Base-by-base conservation (phyloP, 2,329 filamentous ascomycete genomes). In the Tolypocladium paradoxum region DNA sequence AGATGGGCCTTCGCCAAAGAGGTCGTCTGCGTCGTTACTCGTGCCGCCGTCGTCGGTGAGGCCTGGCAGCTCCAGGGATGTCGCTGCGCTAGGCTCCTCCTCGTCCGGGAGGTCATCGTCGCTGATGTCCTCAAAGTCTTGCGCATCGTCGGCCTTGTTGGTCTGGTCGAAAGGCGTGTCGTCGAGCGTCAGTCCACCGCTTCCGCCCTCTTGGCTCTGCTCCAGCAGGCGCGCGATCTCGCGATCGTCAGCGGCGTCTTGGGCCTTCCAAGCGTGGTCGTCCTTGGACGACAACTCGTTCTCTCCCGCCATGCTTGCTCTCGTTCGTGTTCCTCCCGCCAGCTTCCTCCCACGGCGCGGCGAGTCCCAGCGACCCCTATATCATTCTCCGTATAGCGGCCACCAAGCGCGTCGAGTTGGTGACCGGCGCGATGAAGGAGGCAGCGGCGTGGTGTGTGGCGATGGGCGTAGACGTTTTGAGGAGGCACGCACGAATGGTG, bases 21-120 rank as follows among this genome's bases (percentile, higher is more conserved):
- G 73, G 57, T 88, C 85, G 59, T 87, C 82, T 35, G 74, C 75
- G 55, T 82, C 79, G 61, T 83, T 75, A 55, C 76, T 83, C 3
- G 77, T 79, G 49, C 77, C 79, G 46, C 77, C 77, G 61, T 85
- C 81, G 57, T 85, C 81, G 2, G 76, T 80, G 31, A 82, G 64
- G 12, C 73, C 76, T 0, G 78, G 78, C n/a, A 76, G 65, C 53
- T 81, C 76, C 48, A 71, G 65, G 16, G 73, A 76, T 18, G 66
- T 63, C 50, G 65, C 68, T 6, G 65, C 68, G 12, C 68, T 69
- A 31, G 68, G 70, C 53, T 84, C 88, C 58, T 93, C 89, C 57
- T 93, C 89, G 7, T 93, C 89, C 12, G 90, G 87, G 8, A 96
- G 77, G 57, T 96, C 91, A 65, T 95, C 90, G 66, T 97, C 92